Conservation (phyloP, 2,329 filamentous ascomycete genomes). For the Echinosphaeria canescens region DNA sequence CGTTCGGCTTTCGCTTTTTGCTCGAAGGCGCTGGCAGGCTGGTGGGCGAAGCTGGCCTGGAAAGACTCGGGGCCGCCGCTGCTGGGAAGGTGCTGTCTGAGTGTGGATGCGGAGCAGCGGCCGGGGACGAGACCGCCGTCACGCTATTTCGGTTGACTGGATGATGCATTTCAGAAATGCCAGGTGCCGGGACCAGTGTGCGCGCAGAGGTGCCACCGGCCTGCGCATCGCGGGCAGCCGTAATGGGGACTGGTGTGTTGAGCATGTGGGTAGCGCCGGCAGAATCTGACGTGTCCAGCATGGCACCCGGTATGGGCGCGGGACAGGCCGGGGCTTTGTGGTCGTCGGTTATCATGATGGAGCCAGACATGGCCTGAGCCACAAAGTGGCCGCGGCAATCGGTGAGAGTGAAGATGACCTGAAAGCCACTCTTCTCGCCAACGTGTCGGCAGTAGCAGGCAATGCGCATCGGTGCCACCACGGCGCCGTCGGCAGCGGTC, state of each 20-base stretch:
- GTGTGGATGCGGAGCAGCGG: too few species aligned
- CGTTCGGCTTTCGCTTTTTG: slow-evolving; percentile 70
- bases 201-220: too few species aligned
- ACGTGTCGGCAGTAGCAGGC: slow-evolving; percentile 95
- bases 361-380: slow-evolving; percentile 65
- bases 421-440: slow-evolving; percentile 78
- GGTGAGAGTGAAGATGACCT: slow-evolving; percentile 86
- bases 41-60: slow-evolving; percentile 52
- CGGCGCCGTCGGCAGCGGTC: slow-evolving; percentile 34
- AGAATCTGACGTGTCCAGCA: too few species aligned
- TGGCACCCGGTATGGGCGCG: slow-evolving; percentile 2
- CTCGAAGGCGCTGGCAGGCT: slow-evolving; percentile 39
- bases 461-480: slow-evolving; percentile 84
- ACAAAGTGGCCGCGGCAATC: slow-evolving; percentile 57
- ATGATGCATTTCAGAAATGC: too few species aligned
- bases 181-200: too few species aligned
- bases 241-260: too few species aligned
- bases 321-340: slow-evolving; percentile 61
- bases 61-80: too few species aligned
- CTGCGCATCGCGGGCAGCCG: too few species aligned
- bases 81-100: too few species aligned
- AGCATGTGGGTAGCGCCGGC: too few species aligned
- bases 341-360: slow-evolving; percentile 95
- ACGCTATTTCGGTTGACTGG: too few species aligned
- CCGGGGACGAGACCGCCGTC: too few species aligned